phyloP scores from a whole-genome alignment of 306 rosid species.

The Glycine latifolia region DNA sequence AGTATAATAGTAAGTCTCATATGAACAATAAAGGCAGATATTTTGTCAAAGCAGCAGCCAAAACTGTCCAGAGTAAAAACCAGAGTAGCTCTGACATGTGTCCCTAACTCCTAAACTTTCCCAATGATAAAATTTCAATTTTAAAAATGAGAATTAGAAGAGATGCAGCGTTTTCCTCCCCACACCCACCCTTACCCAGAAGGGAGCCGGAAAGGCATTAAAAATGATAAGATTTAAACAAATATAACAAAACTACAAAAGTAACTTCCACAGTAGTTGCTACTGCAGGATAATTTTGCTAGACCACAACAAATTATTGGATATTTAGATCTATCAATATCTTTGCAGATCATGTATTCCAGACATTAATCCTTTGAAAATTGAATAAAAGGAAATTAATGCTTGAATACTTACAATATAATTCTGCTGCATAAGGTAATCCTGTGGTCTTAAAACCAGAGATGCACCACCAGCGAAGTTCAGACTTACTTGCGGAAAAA shows the following conservation, averaged over 20 bases:
- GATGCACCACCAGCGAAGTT: conserved; percentile 90
- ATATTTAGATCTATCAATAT: neutral
- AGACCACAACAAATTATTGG: neutral
- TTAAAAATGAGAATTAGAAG: too few relatives aligned
- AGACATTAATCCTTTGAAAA: conserved; percentile 23
- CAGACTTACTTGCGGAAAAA: conserved; percentile 85
- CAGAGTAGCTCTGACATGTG: too few relatives aligned
- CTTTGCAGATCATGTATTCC: conserved; percentile 13
- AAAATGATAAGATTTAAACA: too few relatives aligned
- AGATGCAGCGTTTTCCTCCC: too few relatives aligned
- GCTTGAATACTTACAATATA: conserved; percentile 64
- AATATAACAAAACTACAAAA: too few relatives aligned
- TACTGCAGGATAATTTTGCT: conserved; percentile 5
- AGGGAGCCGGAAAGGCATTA: too few relatives aligned
- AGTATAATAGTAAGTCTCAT: neutral
- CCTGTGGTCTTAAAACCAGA: conserved; percentile 79
- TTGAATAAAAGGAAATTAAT: conserved; percentile 23
- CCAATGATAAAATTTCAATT: too few relatives aligned
- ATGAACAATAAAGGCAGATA: conserved; percentile 9
- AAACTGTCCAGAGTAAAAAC: too few relatives aligned
- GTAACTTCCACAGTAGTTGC: too few relatives aligned
- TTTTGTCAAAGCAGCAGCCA: neutral
- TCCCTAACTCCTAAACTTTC: too few relatives aligned
- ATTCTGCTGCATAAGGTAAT: conserved; percentile 77
- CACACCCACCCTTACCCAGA: too few relatives aligned